Evolutionary conservation across 2,329 filamentous ascomycete species (phyloP).

Genomic region (Xylariaceae sp.): DNA sequence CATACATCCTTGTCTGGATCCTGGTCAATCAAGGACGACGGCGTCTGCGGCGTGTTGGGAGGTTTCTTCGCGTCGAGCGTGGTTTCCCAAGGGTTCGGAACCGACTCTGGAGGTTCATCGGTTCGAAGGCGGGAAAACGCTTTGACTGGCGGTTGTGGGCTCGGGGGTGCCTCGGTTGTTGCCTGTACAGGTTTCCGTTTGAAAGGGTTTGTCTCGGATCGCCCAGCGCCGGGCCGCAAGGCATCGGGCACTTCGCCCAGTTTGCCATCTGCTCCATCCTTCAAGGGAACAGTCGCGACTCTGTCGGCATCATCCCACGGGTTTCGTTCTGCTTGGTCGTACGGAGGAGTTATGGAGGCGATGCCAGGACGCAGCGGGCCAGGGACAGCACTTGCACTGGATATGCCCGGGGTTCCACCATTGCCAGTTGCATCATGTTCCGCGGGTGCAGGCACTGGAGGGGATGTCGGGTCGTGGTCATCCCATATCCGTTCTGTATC

Average conservation of each 20-base stretch:
- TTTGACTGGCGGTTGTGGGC: constrained; percentile 29
- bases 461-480: constrained; percentile 4
- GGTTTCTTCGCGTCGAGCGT: constrained; percentile 25
- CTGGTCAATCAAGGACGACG: constrained; percentile 26
- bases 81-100: constrained; percentile 42
- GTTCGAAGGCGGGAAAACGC: constrained; percentile 40
- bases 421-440: constrained; percentile 7
- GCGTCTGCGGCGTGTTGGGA: constrained; percentile 24
- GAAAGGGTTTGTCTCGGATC: constrained; percentile 49
- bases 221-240: constrained; percentile 30
- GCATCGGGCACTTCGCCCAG: constrained; percentile 28
- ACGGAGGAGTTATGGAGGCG: constrained; percentile 20
- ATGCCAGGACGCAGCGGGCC: constrained; percentile 31
- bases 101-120: constrained; percentile 32
- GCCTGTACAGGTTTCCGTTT: constrained; percentile 39
- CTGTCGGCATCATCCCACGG: constrained; percentile 31
- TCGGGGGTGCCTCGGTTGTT: constrained; percentile 11
- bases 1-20: constrained; percentile 33
- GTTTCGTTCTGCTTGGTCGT: constrained; percentile 31
- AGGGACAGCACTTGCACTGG: constrained; percentile 29
- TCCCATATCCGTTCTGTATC: constrained; percentile 30
- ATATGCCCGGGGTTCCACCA: constrained; percentile 13
- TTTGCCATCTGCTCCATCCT: constrained; percentile 14
- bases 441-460: background rate
- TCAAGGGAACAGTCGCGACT: constrained; percentile 5